phyloP scores from a whole-genome alignment of 1,284 basidiomycete genomes.

The Trichosporon faecale region DNA sequence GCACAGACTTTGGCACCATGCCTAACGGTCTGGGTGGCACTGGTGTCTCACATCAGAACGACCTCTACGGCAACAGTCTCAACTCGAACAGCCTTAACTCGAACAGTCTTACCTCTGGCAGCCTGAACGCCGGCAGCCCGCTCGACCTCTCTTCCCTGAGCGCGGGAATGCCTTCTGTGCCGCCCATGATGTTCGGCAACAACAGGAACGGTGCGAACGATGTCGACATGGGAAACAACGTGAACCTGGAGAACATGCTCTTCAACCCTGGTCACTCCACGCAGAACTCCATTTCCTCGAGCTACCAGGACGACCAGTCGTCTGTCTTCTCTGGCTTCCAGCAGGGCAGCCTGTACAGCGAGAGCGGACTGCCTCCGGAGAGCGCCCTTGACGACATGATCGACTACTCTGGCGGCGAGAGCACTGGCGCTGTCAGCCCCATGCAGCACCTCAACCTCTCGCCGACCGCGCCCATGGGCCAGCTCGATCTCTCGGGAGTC shows the following conservation, averaged over 20 bases:
- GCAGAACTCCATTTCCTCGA: constrained; percentile 34
- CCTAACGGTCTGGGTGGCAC: constrained; percentile 1
- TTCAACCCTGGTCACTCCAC: constrained; percentile 32
- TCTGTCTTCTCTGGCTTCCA: constrained; percentile 38
- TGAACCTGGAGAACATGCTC: constrained; percentile 38
- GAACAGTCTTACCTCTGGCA: not conserved
- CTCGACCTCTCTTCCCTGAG: constrained; percentile 22
- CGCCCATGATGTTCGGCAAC: constrained; percentile 23
- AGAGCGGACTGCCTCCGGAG: constrained; percentile 39
- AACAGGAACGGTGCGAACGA: constrained; percentile 18
- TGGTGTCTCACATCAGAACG: constrained; percentile 3
- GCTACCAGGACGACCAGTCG: constrained; percentile 34
- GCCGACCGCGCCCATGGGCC: constrained; percentile 21
- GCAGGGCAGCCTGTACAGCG: constrained; percentile 34
- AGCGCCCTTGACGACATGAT: constrained; percentile 40
- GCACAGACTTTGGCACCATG: not conserved
- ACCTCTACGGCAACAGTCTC: constrained; percentile 19
- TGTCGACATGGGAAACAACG: constrained; percentile 33
- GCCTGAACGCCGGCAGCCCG: not conserved
- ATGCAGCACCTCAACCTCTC: constrained; percentile 26
- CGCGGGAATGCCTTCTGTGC: constrained; percentile 16
- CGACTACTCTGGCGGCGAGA: constrained; percentile 44
- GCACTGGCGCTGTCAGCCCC: constrained; percentile 25
- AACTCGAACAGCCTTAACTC: constrained; percentile 18
- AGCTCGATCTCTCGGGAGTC: constrained; percentile 18